Evolutionary conservation across 1,284 basidiomycete genomes (phyloP).

Genomic region (Moesziomyces antarcticus): DNA sequence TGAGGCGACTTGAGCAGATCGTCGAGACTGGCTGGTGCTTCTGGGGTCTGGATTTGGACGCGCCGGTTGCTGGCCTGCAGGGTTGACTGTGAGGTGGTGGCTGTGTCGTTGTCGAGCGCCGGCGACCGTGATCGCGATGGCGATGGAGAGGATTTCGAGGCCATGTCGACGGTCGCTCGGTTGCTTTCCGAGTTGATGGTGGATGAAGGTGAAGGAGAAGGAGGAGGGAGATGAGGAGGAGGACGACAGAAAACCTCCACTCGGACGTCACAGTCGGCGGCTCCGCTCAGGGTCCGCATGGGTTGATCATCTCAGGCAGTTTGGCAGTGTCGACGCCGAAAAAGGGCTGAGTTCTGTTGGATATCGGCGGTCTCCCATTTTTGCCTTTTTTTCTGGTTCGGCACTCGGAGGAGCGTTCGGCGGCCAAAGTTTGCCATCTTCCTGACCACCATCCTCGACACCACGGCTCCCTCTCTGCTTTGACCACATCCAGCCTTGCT

Average conservation of each 20-base stretch:
- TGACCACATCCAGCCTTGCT: constrained; percentile 1
- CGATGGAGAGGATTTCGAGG: constrained; percentile 12
- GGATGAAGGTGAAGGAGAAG: no score
- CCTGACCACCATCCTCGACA: neutral
- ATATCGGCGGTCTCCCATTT: neutral
- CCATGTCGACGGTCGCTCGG: constrained; percentile 6
- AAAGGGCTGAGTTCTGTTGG: constrained; percentile 11
- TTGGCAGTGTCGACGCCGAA: no score
- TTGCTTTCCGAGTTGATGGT: no score
- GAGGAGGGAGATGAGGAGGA: neutral
- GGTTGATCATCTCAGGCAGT: no score
- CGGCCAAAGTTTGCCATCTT: constrained; percentile 15
- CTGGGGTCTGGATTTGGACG: constrained; percentile 32
- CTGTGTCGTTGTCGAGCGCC: constrained; percentile 2
- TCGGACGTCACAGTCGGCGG: constrained; percentile 18
- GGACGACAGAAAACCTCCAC: no score
- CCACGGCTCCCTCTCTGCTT: neutral
- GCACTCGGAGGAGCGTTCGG: constrained; percentile 22
- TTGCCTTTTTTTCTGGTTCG: constrained; percentile 4
- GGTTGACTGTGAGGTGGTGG: constrained; percentile 18
- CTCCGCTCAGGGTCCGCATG: no score
- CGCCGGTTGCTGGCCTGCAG: neutral
- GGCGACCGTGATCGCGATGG: neutral
- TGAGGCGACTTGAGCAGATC: constrained; percentile 45
- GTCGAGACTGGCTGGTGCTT: constrained; percentile 42